Conservation (phyloP, 2,329 filamentous ascomycete genomes). For the Apiospora kogelbergensis region DNA sequence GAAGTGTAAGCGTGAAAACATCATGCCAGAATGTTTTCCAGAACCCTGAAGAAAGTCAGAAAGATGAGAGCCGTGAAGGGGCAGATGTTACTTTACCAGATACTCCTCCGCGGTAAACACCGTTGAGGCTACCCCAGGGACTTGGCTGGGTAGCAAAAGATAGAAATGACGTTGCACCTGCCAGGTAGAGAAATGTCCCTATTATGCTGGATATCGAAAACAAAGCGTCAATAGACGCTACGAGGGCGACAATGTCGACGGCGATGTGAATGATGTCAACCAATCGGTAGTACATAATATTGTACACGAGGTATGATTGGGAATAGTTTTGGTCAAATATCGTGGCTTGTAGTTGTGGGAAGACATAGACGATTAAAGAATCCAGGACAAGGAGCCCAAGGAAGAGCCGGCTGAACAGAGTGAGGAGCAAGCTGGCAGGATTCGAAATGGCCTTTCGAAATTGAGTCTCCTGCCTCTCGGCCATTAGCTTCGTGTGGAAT, state of each 20-base stretch:
- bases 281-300: neutral
- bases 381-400: neutral
- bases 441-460: neutral
- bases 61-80: neutral
- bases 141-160: neutral
- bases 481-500: neutral
- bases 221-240: neutral
- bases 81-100: neutral
- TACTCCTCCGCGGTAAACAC: neutral
- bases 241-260: neutral
- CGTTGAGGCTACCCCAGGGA: neutral
- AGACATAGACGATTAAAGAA: neutral
- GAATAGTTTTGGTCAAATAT: neutral
- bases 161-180: neutral
- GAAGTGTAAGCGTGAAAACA: neutral
- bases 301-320: neutral
- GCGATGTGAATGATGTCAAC: neutral
- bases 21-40: neutral
- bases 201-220: neutral
- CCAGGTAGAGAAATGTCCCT: neutral
- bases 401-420: neutral
- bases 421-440: neutral
- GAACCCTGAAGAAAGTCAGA: neutral
- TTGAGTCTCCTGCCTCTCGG: neutral
- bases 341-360: neutral